Evolutionary conservation across 305 asterid genomes (phyloP).

Genomic region (Coffea humblotiana): DNA sequence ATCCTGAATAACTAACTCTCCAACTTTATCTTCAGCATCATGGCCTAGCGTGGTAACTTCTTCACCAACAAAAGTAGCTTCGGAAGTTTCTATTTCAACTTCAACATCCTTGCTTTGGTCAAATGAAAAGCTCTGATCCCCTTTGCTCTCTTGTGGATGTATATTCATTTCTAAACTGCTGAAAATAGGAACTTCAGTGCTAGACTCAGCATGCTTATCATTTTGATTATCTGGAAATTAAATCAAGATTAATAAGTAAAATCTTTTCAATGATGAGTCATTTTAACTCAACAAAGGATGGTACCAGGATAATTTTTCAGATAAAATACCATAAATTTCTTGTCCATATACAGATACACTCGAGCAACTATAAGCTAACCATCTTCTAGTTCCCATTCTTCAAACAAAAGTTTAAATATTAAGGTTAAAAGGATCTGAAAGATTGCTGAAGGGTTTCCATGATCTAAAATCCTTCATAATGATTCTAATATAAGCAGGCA

Average conservation of each 20-base stretch:
- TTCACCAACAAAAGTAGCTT: not conserved
- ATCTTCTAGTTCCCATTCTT: not conserved
- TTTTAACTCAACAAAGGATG: not conserved
- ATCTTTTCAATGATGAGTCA: not conserved
- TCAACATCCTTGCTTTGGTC: not conserved
- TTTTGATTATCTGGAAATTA: not conserved
- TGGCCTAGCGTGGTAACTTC: not conserved
- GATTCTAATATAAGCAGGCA: not conserved
- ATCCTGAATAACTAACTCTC: not conserved
- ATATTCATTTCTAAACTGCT: not conserved
- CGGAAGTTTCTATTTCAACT: not conserved
- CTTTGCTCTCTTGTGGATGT: constrained; percentile 7
- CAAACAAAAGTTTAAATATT: too few relatives aligned
- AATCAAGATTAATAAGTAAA: not conserved
- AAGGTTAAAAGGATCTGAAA: too few relatives aligned
- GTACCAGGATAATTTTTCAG: not conserved
- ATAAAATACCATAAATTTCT: not conserved
- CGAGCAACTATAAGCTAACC: not conserved
- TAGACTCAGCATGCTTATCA: not conserved
- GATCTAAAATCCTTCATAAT: not conserved
- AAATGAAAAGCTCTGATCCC: not conserved
- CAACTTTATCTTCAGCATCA: not conserved
- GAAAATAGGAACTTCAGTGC: not conserved
- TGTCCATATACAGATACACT: not conserved
- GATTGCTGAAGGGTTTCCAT: too few relatives aligned